Percentiles rank a stretch among this genome's conserved stretches.
phyloP scores from a whole-genome alignment of 2,329 filamentous ascomycete species.

The Raffaelea ambrosiae region DNA sequence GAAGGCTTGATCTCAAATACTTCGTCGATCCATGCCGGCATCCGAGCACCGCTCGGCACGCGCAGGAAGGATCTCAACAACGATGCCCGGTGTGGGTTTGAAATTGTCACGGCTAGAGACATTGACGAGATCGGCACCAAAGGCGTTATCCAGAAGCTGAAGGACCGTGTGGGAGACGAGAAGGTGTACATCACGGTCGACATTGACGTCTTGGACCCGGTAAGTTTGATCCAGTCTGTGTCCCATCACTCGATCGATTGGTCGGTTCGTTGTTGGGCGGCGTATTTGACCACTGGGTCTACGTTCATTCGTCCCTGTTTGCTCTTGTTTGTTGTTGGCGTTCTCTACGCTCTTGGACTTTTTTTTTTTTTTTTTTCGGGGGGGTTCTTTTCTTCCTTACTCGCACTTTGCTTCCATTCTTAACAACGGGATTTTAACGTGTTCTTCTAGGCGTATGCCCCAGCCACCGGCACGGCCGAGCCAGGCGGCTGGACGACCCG shows the following conservation, averaged over 20 bases:
- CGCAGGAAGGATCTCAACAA: slow-evolving; percentile 44
- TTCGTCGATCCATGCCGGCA: slow-evolving; percentile 53
- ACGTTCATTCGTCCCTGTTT: no score
- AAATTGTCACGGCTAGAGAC: slow-evolving; percentile 50
- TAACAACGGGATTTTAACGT: not conserved
- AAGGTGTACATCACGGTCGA: slow-evolving; percentile 66
- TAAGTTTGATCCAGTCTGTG: not conserved
- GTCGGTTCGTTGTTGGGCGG: no score
- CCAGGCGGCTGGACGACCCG: slow-evolving; percentile 74
- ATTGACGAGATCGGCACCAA: slow-evolving; percentile 61
- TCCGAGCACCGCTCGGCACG: slow-evolving; percentile 43
- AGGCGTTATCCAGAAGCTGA: slow-evolving; percentile 56
- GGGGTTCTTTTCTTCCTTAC: no score
- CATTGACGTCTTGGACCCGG: slow-evolving; percentile 71
- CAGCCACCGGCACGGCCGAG: slow-evolving; percentile 68
- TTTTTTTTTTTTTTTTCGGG: no score
- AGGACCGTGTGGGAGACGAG: slow-evolving; percentile 41
- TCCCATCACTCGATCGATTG: no score
- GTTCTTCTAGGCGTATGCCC: not conserved
- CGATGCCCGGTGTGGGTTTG: slow-evolving; percentile 50
- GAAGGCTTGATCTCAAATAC: slow-evolving; percentile 47
- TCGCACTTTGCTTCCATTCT: no score
- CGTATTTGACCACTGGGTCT: no score
- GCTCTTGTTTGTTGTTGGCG: no score
- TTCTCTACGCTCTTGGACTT: no score